phyloP scores from a whole-genome alignment of 176 grass and related monocot genomes.

The Panicum miliaceum region DNA sequence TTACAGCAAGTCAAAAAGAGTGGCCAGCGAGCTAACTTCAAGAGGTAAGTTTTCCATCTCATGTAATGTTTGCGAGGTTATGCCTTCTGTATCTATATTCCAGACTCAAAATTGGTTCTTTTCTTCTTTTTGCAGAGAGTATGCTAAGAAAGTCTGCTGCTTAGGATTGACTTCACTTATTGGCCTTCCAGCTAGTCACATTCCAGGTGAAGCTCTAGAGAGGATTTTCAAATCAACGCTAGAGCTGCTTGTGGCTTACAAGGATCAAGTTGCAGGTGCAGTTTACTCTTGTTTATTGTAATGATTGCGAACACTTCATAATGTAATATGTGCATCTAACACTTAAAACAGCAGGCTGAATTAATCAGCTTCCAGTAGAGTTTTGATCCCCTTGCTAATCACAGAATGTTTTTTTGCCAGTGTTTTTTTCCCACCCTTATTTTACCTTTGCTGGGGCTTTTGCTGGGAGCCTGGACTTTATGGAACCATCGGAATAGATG shows the following conservation, averaged over 20 bases:
- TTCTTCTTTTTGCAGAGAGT: conserved; percentile 65
- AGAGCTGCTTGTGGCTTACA: conserved; percentile 80
- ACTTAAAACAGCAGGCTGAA: not conserved
- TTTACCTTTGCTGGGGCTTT: too few species aligned
- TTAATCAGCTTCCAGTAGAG: not conserved
- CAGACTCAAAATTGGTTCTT: conserved; percentile 15
- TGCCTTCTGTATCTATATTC: not conserved
- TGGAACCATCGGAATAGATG: too few species aligned
- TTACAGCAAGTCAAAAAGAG: conserved; percentile 82
- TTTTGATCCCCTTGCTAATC: not conserved
- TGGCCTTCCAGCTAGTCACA: conserved; percentile 77
- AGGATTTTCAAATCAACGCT: conserved; percentile 89
- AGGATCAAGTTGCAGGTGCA: conserved; percentile 92
- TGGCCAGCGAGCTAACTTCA: conserved; percentile 74
- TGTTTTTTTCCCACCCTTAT: not conserved
- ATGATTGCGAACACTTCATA: not conserved
- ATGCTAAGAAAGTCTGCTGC: conserved; percentile 92
- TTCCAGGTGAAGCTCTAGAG: conserved; percentile 80
- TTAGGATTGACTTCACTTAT: conserved; percentile 94
- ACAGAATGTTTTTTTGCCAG: not conserved
- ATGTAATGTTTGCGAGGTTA: conserved; percentile 26
- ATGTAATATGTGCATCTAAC: not conserved
- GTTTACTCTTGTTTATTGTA: conserved; percentile 25
- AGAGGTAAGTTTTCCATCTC: conserved; percentile 48
- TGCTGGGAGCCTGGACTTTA: too few species aligned